These are phyloP conservation scores for Backusella tuberculispora DNA, from an alignment of 192 early-diverging fungal genomes.

Conservation along the genomic window DNA sequence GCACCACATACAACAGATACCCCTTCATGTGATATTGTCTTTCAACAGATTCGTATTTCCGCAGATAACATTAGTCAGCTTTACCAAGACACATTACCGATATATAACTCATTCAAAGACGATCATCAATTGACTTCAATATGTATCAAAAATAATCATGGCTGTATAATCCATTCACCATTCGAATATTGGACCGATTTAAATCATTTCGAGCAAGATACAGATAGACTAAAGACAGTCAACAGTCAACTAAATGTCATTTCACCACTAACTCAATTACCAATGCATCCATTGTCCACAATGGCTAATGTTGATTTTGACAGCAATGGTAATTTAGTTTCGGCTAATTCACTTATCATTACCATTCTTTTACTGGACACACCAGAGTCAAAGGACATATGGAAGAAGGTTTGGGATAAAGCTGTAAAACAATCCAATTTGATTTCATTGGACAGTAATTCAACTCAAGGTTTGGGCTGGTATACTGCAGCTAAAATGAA, in stretches of 20 bases:
- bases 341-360: slow-evolving; percentile 55
- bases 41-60: slow-evolving; percentile 24
- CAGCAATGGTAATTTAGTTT: slow-evolving; percentile 18
- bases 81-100: not conserved
- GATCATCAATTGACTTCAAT: not conserved
- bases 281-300: slow-evolving; percentile 29
- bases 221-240: not conserved
- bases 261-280: slow-evolving; percentile 14
- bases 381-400: not conserved
- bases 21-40: not conserved
- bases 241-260: not conserved
- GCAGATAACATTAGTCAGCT: not conserved
- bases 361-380: slow-evolving; percentile 51
- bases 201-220: slow-evolving; percentile 10
- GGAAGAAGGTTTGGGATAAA: not conserved
- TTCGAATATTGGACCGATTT: slow-evolving; percentile 54
- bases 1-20: not conserved
- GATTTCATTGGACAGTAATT: not conserved
- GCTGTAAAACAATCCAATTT: not conserved
- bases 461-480: slow-evolving; percentile 58
- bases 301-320: slow-evolving; percentile 29
- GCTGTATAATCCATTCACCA: slow-evolving; percentile 65
- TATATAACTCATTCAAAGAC: not conserved
- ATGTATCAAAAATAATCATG: not conserved
- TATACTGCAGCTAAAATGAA: slow-evolving; percentile 39